These are phyloP conservation scores for Aphanomyces cochlioides DNA, from an alignment of 352 stramenopile genomes.

Conservation along the genomic window DNA sequence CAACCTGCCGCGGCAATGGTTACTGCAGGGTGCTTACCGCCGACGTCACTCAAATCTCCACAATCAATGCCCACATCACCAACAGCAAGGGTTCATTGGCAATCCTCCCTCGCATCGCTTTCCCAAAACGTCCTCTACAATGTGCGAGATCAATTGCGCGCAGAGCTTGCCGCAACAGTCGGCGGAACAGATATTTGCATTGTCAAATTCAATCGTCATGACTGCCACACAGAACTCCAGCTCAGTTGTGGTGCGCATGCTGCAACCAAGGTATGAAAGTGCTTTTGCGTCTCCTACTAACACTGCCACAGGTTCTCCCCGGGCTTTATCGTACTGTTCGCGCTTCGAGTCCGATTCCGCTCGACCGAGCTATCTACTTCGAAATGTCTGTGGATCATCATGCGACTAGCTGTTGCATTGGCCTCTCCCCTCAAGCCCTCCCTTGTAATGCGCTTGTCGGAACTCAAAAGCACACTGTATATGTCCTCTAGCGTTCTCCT, in stretches of 20 bases:
- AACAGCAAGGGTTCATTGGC: conserved; percentile 58
- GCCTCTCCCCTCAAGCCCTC: conserved; percentile 69
- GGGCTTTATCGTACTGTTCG: conserved; percentile 83
- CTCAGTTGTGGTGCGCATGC: conserved; percentile 81
- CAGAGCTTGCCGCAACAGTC: conserved; percentile 67
- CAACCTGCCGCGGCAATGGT: conserved; percentile 33
- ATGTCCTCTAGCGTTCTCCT: neutral
- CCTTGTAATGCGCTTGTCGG: conserved; percentile 75
- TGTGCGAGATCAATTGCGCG: conserved; percentile 64
- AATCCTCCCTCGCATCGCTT: conserved; percentile 76
- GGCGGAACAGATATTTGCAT: conserved; percentile 36
- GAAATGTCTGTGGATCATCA: conserved; percentile 70
- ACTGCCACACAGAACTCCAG: conserved; percentile 83
- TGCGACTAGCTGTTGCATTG: conserved; percentile 71
- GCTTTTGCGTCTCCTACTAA: neutral
- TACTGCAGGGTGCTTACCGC: conserved; percentile 5
- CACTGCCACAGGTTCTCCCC: conserved; percentile 35
- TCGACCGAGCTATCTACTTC: conserved; percentile 79
- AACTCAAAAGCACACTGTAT: conserved; percentile 70
- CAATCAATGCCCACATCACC: conserved; percentile 83
- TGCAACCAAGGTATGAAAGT: conserved; percentile 59
- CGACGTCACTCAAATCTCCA: conserved; percentile 40
- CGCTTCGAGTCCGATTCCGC: conserved; percentile 51
- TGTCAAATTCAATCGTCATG: conserved; percentile 57
- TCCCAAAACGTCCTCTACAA: conserved; percentile 84